Evolutionary conservation across 371 early-diverging fungal genomes (phyloP).

Genomic region (Mortierella sp.): DNA sequence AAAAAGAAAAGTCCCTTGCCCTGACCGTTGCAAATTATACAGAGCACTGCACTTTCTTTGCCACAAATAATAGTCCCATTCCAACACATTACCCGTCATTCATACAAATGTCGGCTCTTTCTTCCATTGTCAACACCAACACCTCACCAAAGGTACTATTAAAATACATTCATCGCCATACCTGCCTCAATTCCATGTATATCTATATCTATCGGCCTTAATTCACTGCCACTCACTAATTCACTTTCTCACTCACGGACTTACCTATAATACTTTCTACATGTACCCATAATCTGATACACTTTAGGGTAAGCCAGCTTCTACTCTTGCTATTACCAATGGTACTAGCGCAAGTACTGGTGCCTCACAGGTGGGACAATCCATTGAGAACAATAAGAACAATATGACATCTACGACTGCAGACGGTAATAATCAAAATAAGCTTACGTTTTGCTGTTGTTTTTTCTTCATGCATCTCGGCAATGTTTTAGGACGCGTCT

Average conservation of each 20-base stretch:
- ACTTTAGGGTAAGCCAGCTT: constrained; percentile 6
- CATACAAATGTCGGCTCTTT: constrained; percentile 21
- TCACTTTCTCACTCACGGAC: no score
- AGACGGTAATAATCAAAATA: constrained; percentile 13
- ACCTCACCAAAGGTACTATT: constrained; percentile 27
- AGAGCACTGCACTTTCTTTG: background rate
- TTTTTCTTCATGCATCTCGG: background rate
- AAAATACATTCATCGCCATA: background rate
- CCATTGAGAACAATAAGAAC: background rate
- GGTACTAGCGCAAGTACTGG: background rate
- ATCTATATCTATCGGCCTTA: no score
- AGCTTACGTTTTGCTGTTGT: background rate
- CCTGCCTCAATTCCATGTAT: no score
- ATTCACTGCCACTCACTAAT: no score
- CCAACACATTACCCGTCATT: background rate
- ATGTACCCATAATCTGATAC: background rate
- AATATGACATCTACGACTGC: constrained; percentile 10
- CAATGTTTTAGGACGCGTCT: background rate
- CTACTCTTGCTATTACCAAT: constrained; percentile 8
- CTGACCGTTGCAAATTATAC: constrained; percentile 17
- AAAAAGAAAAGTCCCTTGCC: constrained; percentile 6
- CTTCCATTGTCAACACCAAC: constrained; percentile 28
- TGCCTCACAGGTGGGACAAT: background rate
- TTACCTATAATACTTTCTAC: background rate
- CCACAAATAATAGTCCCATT: background rate